Conservation (phyloP, 768 basidiomycete genomes). For the Suillus alpinus region DNA sequence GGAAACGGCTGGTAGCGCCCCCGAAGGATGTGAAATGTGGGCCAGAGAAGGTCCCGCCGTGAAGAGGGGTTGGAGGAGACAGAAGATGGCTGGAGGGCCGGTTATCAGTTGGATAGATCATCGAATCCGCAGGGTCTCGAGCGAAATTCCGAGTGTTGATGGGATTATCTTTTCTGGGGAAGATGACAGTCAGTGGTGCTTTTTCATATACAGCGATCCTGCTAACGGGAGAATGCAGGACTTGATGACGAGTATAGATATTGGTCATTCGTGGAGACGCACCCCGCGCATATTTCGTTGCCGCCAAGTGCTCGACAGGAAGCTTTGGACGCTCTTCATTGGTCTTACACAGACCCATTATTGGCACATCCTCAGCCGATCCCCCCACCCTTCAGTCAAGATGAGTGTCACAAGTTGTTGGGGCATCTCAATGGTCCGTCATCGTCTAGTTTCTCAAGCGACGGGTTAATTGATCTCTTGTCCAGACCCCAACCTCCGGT, state of each 20-base stretch:
- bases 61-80: slow-evolving; percentile 28
- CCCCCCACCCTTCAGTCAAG: slow-evolving; percentile 68
- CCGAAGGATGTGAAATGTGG: slow-evolving; percentile 61
- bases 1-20: slow-evolving; percentile 31
- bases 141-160: slow-evolving; percentile 39
- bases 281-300: slow-evolving; percentile 69
- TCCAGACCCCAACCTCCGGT: slow-evolving; percentile 20
- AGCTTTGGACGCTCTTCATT: slow-evolving; percentile 72
- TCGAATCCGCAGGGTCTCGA: slow-evolving; percentile 47
- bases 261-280: slow-evolving; percentile 77
- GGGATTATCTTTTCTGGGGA: slow-evolving; percentile 23
- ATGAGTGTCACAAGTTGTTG: slow-evolving; percentile 76
- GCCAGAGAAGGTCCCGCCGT: slow-evolving; percentile 40
- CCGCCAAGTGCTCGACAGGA: slow-evolving; percentile 57
- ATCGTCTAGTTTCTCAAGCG: not conserved
- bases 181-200: slow-evolving; percentile 40
- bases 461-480: not conserved
- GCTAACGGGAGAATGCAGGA: slow-evolving; percentile 36
- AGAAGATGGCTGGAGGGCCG: slow-evolving; percentile 32
- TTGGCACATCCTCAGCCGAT: slow-evolving; percentile 46
- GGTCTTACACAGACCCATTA: slow-evolving; percentile 85
- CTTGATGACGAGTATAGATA: slow-evolving; percentile 77
- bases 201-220: not conserved
- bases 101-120: slow-evolving; percentile 68
- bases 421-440: slow-evolving; percentile 44